phyloP scores from a whole-genome alignment of 2,329 filamentous ascomycete species.

The Trichoderma cornu-damae region DNA sequence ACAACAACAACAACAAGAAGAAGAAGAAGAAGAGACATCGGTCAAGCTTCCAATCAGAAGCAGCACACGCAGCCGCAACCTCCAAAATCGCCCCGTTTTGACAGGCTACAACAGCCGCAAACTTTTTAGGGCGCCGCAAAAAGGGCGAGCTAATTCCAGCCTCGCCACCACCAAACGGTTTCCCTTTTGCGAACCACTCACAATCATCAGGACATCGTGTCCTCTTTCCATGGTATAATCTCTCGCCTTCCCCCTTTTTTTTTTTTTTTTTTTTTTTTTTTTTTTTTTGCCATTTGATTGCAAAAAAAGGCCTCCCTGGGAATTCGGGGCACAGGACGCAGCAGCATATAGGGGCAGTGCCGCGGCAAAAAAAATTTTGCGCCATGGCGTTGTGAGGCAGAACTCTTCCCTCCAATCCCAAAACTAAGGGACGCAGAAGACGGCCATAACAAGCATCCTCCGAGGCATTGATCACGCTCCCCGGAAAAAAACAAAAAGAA shows the following conservation, averaged over 20 bases:
- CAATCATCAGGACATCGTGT: constrained; percentile 26
- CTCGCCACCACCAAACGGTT: constrained; percentile 5
- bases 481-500: too few species aligned
- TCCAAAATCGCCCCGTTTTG: not conserved
- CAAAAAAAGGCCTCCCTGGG: too few species aligned
- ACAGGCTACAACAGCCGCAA: not conserved
- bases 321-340: not conserved
- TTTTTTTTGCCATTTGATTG: too few species aligned
- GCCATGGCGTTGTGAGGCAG: not conserved
- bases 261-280: too few species aligned
- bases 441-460: too few species aligned
- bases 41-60: not conserved
- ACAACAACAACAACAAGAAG: too few species aligned
- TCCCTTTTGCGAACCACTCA: not conserved
- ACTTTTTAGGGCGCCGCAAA: not conserved
- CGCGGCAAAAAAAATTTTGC: not conserved
- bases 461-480: too few species aligned
- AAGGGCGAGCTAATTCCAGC: constrained; percentile 1
- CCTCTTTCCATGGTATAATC: constrained; percentile 18
- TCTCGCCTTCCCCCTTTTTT: too few species aligned
- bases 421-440: too few species aligned
- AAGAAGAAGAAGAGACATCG: too few species aligned
- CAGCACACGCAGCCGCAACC: not conserved
- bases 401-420: too few species aligned
- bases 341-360: not conserved